A percentile compares a stretch with the other conserved stretches of the same genome.
These are phyloP conservation scores for Talaromyces marneffei DNA, from an alignment of 2,329 filamentous ascomycete species.

Conservation along the genomic window DNA sequence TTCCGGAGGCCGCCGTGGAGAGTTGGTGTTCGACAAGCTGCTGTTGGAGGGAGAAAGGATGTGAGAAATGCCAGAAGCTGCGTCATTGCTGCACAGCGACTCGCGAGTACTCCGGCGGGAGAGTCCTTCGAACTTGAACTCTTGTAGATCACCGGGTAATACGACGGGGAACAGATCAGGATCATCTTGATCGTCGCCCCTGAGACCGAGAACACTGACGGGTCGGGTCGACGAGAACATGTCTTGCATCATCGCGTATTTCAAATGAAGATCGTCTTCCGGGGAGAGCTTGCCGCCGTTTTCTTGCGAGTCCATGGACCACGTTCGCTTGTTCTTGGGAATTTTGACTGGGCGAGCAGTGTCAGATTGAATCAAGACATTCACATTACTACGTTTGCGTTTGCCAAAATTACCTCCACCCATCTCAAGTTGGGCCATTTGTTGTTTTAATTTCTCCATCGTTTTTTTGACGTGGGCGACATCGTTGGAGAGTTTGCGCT, in stretches of 20 bases:
- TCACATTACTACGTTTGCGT: conserved; percentile 53
- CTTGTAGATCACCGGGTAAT: conserved; percentile 28
- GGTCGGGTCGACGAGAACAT: conserved; percentile 44
- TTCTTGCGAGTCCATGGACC: conserved; percentile 76
- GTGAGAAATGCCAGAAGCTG: conserved; percentile 27
- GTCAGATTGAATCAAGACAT: conserved; percentile 41
- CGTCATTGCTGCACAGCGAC: conserved; percentile 29
- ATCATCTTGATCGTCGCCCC: conserved; percentile 42
- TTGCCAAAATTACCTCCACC: conserved; percentile 57
- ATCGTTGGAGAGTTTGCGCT: conserved; percentile 91
- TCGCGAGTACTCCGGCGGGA: conserved; percentile 27
- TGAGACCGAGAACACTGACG: conserved; percentile 39
- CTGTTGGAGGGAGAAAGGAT: conserved; percentile 37
- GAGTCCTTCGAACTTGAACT: conserved; percentile 28
- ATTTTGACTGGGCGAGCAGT: conserved; percentile 69
- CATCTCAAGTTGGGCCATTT: conserved; percentile 69
- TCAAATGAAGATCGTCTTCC: conserved; percentile 43
- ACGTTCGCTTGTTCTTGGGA: conserved; percentile 85
- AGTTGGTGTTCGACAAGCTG: conserved; percentile 32
- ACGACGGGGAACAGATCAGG: conserved; percentile 41
- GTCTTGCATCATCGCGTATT: conserved; percentile 39
- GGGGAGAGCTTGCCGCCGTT: conserved; percentile 37
- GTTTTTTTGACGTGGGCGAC: conserved; percentile 92
- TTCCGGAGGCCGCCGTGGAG: conserved; percentile 25
- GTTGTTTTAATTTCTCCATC: conserved; percentile 92